Evolutionary conservation across 2,329 filamentous ascomycete genomes (phyloP).

Genomic region (Fusarium chuoi): DNA sequence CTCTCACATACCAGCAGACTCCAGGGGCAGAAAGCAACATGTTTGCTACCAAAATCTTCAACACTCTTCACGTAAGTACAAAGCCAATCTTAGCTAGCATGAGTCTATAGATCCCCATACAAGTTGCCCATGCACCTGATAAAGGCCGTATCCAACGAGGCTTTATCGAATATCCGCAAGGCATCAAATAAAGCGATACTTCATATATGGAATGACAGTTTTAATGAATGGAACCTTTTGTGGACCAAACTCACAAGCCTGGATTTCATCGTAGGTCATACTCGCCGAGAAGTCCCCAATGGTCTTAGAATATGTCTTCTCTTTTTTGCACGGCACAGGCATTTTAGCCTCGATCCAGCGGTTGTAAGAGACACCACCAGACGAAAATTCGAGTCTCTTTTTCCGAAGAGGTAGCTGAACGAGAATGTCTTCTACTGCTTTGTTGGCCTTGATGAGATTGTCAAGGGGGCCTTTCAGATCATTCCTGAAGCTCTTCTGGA

Average conservation of each 20-base stretch:
- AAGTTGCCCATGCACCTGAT: not conserved
- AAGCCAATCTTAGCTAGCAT: too few species aligned
- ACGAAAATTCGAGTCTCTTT: slow-evolving; percentile 12
- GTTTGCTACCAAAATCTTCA: accelerated
- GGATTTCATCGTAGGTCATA: not conserved
- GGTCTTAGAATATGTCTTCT: not conserved
- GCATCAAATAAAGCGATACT: not conserved
- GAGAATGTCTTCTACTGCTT: slow-evolving; percentile 7
- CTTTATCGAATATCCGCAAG: not conserved
- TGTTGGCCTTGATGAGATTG: slow-evolving; percentile 18
- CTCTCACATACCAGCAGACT: not conserved
- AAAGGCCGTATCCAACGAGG: not conserved
- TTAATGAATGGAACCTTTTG: slow-evolving; percentile 1
- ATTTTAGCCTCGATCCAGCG: slow-evolving; percentile 17
- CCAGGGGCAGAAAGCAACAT: accelerated
- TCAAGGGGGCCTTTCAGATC: slow-evolving; percentile 12
- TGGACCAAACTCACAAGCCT: slow-evolving; percentile 14
- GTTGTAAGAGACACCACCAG: not conserved
- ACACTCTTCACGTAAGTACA: accelerated
- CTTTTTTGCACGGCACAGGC: slow-evolving; percentile 9
- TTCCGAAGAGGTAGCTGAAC: slow-evolving; percentile 14
- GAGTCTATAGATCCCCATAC: accelerated
- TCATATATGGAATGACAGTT: not conserved
- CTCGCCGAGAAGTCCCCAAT: not conserved
- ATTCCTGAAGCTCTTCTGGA: slow-evolving; percentile 9